Conservation (phyloP, 257 asterid species). For the Fraxinus excelsior region DNA sequence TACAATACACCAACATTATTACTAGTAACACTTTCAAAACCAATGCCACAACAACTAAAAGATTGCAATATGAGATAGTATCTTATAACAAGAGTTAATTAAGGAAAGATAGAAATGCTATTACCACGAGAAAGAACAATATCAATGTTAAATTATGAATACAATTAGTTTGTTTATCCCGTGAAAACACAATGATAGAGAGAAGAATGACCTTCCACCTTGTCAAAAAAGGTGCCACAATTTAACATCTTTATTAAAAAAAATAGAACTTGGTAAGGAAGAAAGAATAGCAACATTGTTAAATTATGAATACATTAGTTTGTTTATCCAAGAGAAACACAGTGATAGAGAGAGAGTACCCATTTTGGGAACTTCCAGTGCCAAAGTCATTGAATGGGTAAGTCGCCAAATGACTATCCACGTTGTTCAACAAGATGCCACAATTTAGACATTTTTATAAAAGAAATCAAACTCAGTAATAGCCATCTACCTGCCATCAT, state of each 20-base stretch:
- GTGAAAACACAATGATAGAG: slow-evolving; percentile 6
- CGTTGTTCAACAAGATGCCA: no score
- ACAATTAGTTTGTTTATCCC: slow-evolving; percentile 4
- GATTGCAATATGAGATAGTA: not conserved
- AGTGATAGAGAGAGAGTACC: no score
- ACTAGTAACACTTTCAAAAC: not conserved
- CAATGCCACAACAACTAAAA: not conserved
- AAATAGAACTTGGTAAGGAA: no score
- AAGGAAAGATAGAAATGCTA: not conserved
- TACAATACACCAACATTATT: not conserved
- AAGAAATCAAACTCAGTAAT: no score
- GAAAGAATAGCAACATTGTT: no score
- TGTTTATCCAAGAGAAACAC: no score
- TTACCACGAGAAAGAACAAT: not conserved
- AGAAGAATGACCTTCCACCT: slow-evolving; percentile 1
- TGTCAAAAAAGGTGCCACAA: slow-evolving; percentile 7
- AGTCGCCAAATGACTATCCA: no score
- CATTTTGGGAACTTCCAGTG: no score
- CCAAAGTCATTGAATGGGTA: no score
- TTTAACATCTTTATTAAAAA: no score
- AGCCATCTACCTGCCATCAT: not conserved
- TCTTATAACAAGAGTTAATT: not conserved
- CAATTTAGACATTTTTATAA: no score
- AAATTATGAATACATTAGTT: no score
- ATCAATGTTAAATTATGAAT: not conserved